phyloP scores from a whole-genome alignment of 495 filamentous ascomycete species.

The Trichoderma reesei region DNA sequence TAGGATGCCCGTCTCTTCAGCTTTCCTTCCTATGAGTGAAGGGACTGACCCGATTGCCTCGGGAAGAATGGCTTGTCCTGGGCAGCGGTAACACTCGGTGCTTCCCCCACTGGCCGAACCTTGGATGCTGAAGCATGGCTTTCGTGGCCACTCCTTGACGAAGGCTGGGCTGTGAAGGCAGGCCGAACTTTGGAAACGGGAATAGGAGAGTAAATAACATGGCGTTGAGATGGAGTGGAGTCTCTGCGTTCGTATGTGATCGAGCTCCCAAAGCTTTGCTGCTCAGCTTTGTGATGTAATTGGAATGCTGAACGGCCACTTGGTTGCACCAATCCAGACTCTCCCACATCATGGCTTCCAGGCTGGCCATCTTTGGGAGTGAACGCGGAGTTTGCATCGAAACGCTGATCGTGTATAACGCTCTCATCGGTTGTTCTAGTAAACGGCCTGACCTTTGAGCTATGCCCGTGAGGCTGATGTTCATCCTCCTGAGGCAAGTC shows the following conservation, averaged over 20 bases:
- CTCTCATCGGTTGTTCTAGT: background rate
- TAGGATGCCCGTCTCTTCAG: background rate
- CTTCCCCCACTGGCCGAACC: slow-evolving; percentile 9
- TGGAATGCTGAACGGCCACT: background rate
- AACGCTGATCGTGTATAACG: background rate
- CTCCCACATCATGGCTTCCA: background rate
- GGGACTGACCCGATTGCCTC: slow-evolving; percentile 4
- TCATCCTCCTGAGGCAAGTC: background rate
- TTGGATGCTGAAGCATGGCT: slow-evolving; percentile 11
- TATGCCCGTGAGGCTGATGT: background rate
- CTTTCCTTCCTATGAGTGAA: background rate
- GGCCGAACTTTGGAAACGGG: background rate
- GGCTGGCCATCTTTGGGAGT: background rate
- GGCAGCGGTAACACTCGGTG: background rate
- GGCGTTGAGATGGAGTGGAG: background rate
- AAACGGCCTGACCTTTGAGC: background rate
- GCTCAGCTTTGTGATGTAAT: background rate
- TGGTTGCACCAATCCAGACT: background rate
- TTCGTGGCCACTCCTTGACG: background rate
- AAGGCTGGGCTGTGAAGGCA: background rate
- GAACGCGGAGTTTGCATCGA: background rate
- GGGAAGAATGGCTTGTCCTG: slow-evolving; percentile 12
- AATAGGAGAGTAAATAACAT: background rate
- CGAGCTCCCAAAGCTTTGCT: background rate
- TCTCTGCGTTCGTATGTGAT: background rate